Conservation (phyloP, 306 rosid genomes). For the Vicia villosa region DNA sequence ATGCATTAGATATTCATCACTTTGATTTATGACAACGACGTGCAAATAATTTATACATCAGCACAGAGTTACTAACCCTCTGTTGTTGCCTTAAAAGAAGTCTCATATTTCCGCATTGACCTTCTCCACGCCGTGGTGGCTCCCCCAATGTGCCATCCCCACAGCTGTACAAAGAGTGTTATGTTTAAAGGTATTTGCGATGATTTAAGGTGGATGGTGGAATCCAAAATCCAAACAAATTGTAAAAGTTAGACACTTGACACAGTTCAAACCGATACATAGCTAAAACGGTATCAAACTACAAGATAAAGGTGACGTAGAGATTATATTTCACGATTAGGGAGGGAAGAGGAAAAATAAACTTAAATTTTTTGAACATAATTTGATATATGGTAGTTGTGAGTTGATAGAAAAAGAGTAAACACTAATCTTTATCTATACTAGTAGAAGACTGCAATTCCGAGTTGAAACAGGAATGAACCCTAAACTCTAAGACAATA, state of each 20-base stretch:
- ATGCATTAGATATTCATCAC: slow-evolving; percentile 25
- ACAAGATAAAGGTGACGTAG: slow-evolving; percentile 17
- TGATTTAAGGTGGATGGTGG: not conserved
- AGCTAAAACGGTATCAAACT: slow-evolving; percentile 3
- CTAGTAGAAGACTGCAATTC: not conserved
- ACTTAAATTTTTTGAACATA: slow-evolving; percentile 2
- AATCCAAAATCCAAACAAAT: slow-evolving; percentile 23
- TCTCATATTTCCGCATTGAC: slow-evolving; percentile 98
- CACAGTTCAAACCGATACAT: not conserved
- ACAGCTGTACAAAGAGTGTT: slow-evolving; percentile 58
- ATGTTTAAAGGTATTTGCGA: slow-evolving; percentile 20
- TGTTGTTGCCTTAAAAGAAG: slow-evolving; percentile 95
- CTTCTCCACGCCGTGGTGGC: slow-evolving; percentile 88
- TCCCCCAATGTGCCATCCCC: slow-evolving; percentile 87
- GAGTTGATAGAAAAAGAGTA: not conserved
- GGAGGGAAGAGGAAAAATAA: not conserved
- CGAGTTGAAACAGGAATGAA: not conserved
- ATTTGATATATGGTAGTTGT: slow-evolving; percentile 1
- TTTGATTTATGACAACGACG: slow-evolving; percentile 18
- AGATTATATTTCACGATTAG: slow-evolving; percentile 12
- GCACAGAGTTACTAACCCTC: slow-evolving; percentile 63
- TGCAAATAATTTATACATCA: slow-evolving; percentile 15
- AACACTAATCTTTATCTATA: slow-evolving; percentile 2
- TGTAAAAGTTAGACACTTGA: not conserved
- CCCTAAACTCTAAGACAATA: not conserved